Base-by-base conservation (phyloP, 2,329 filamentous ascomycete species). In the Akanthomyces dipterigenus region DNA sequence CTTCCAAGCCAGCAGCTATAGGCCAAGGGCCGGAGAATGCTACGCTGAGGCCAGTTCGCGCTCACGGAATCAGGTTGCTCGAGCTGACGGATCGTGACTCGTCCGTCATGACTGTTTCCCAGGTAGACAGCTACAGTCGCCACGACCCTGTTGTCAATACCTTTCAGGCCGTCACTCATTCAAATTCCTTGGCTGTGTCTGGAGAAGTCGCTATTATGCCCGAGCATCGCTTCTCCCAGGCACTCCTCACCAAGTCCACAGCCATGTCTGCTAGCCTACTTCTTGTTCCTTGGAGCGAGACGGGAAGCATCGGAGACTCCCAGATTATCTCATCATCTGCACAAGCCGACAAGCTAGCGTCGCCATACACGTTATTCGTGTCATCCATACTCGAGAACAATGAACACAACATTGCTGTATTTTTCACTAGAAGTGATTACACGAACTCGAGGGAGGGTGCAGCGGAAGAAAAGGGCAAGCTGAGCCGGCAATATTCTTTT, bases 81-180 rank as follows among this genome's bases (percentile, higher is more conserved):
- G 90, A 96, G 70, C 83, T 98, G 14, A 96, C 91, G 0, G 93
- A 97, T 68, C 91, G 93, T 81, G 89, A 91, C 46, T 97, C 93
- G 0, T 93, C 92, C 20, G 93, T 97, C 67, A 98, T 98, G 93
- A 88, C 91, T 67, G 91, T 96, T 12, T 88, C 91, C 0, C 91
- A 96, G 69, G 81, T 88, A 3, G 88, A 92, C 43, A 90, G 95
- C 54, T 82, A 86, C 63, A 83, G 84, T 28, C 80, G 83, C 7
- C 82, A 84, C 68, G 93, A 98, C 68, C 91, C 93, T 0, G 88
- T 98, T 4, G 86, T 97, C 60, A 96, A 96, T 70, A 90, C 91
- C 0, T 97, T 97, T 81, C 86, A 90, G 53, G 91, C 91, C 0
- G 93, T 97, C 67, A 91, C 91, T 1, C 88, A 90, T 91, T 1